Evolutionary conservation across 768 basidiomycete species (phyloP).

Genomic region (Pisolithus albus): DNA sequence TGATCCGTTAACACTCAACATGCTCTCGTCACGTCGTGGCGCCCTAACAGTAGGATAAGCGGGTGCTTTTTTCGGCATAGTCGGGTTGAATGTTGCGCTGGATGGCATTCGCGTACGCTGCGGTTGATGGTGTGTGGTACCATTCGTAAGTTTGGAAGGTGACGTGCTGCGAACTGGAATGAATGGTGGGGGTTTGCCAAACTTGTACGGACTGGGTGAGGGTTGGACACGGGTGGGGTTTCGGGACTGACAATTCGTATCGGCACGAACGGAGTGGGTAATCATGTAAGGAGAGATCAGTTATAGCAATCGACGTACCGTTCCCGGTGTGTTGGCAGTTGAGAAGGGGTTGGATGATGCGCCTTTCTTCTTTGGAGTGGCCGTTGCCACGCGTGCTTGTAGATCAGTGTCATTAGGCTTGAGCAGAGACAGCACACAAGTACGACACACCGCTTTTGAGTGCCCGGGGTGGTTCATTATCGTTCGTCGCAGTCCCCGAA

Average conservation of each 20-base stretch:
- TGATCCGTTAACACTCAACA: slow-evolving; percentile 79
- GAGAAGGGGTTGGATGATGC: slow-evolving; percentile 43
- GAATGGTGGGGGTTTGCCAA: slow-evolving; percentile 19
- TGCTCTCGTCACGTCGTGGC: slow-evolving; percentile 67
- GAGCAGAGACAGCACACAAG: not conserved
- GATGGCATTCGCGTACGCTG: slow-evolving; percentile 44
- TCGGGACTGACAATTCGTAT: slow-evolving; percentile 26
- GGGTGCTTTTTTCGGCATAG: slow-evolving; percentile 39
- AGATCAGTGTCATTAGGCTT: slow-evolving; percentile 4
- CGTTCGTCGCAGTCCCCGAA: slow-evolving; percentile 21
- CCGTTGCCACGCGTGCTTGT: slow-evolving; percentile 39
- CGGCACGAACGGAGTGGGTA: not conserved
- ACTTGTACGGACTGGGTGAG: slow-evolving; percentile 33
- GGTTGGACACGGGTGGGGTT: slow-evolving; percentile 22
- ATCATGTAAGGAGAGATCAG: not conserved
- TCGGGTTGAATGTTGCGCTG: slow-evolving; percentile 64
- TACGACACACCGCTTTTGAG: slow-evolving; percentile 51
- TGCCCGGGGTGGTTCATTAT: slow-evolving; percentile 37
- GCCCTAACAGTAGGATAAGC: slow-evolving; percentile 47
- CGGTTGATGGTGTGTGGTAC: slow-evolving; percentile 15
- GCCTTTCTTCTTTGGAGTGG: slow-evolving; percentile 48
- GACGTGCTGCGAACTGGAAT: slow-evolving; percentile 40
- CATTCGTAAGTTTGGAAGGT: slow-evolving; percentile 38
- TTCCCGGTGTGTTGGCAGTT: slow-evolving; percentile 37
- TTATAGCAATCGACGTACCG: slow-evolving; percentile 22